Evolutionary conservation across 495 filamentous ascomycete genomes (phyloP).

Genomic region (Penicillium mononematosum): DNA sequence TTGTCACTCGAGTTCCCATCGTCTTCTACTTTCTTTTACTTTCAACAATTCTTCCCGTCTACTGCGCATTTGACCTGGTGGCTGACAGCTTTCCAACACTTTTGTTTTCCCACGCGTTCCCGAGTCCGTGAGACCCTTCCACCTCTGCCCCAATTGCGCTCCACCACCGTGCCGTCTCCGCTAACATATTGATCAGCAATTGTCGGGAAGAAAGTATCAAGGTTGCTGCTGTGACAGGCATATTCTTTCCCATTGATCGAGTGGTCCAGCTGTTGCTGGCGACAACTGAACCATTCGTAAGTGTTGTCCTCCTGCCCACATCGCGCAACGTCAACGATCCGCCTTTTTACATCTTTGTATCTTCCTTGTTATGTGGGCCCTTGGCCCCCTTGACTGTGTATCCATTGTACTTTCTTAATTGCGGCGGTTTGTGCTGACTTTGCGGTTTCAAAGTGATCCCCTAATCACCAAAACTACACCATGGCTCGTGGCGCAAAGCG

Average conservation of each 20-base stretch:
- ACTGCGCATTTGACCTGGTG: not conserved
- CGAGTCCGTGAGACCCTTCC: slow-evolving; percentile 24
- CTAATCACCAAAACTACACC: slow-evolving; percentile 30
- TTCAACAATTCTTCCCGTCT: slow-evolving; percentile 10
- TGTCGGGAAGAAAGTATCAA: slow-evolving; percentile 13
- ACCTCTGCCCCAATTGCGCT: slow-evolving; percentile 23
- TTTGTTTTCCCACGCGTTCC: slow-evolving; percentile 25
- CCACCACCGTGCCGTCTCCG: slow-evolving; percentile 25
- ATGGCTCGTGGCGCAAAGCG: slow-evolving; percentile 59
- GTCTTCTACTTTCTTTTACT: slow-evolving; percentile 12
- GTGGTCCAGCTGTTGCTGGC: slow-evolving; percentile 15
- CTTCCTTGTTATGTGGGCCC: not conserved
- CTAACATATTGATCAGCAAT: slow-evolving; percentile 24
- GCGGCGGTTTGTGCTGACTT: slow-evolving; percentile 14
- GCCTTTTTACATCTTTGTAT: not conserved
- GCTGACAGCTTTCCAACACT: not conserved
- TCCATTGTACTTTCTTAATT: not conserved
- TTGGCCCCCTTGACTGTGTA: too few species aligned
- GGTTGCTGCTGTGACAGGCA: not conserved
- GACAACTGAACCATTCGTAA: slow-evolving; percentile 13
- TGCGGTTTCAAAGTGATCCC: slow-evolving; percentile 14
- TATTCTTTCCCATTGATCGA: not conserved
- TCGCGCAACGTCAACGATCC: slow-evolving; percentile 3
- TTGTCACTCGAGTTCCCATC: slow-evolving; percentile 11
- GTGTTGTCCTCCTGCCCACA: slow-evolving; percentile 12